A percentile compares a stretch with the other conserved stretches of the same genome.
Conservation (phyloP, 2,329 filamentous ascomycete genomes). For the Neonectria neomacrospora region DNA sequence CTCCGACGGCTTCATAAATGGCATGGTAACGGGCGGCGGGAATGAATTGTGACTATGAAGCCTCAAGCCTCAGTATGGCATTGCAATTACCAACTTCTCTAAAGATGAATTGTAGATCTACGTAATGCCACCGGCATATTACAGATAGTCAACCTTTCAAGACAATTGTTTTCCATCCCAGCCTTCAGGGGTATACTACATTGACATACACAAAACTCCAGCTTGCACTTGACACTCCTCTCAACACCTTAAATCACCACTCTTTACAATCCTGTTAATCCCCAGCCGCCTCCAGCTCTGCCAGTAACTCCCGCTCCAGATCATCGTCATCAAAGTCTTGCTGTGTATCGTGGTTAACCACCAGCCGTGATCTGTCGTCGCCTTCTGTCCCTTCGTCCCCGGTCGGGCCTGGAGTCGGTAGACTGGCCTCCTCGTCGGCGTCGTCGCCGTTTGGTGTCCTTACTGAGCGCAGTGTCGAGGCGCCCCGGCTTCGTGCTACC, state of each 20-base stretch:
- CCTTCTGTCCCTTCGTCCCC: slow-evolving; percentile 47
- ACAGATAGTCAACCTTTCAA: neutral
- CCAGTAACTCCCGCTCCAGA: slow-evolving; percentile 71
- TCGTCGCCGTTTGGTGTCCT: slow-evolving; percentile 54
- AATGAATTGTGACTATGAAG: slow-evolving; percentile 10
- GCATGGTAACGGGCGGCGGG: neutral
- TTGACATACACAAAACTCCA: slow-evolving; percentile 30
- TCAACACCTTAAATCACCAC: slow-evolving; percentile 14
- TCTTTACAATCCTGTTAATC: slow-evolving; percentile 33
- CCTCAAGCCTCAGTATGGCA: neutral
- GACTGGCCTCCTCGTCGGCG: slow-evolving; percentile 49
- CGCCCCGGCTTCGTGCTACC: slow-evolving; percentile 56
- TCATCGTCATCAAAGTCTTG: slow-evolving; percentile 65
- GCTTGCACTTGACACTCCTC: slow-evolving; percentile 18
- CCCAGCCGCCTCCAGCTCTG: slow-evolving; percentile 62
- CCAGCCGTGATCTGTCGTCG: slow-evolving; percentile 44
- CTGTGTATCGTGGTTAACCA: slow-evolving; percentile 39
- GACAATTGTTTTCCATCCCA: slow-evolving; percentile 12
- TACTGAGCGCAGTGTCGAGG: slow-evolving; percentile 59
- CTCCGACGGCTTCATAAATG: slow-evolving; percentile 1
- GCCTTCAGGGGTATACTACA: slow-evolving; percentile 28
- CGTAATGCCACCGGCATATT: no score
- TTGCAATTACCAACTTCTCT: no score
- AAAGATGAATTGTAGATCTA: no score
- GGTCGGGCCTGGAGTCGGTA: slow-evolving; percentile 55